These are phyloP conservation scores for Penicillium sp. DNA, from an alignment of 2,329 filamentous ascomycete species.

Conservation along the genomic window DNA sequence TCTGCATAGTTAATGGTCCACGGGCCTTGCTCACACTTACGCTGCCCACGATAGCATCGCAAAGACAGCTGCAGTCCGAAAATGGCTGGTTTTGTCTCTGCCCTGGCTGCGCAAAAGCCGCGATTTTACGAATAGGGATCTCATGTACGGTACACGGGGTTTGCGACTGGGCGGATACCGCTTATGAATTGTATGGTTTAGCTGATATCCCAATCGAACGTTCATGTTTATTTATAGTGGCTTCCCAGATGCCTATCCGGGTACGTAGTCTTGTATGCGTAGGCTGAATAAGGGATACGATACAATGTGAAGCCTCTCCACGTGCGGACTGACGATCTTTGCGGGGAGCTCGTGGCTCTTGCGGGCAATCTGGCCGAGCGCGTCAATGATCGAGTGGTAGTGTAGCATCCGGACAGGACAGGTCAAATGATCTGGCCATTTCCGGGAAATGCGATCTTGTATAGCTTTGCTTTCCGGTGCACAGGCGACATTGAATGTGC, in stretches of 20 bases:
- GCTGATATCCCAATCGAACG: background rate
- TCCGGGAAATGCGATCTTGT: background rate
- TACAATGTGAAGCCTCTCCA: background rate
- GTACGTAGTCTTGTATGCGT: no score
- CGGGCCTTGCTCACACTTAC: background rate
- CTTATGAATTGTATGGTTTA: conserved; percentile 10
- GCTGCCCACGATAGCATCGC: background rate
- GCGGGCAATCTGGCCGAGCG: background rate
- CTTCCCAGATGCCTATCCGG: no score
- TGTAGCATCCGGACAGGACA: background rate
- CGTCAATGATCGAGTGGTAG: background rate
- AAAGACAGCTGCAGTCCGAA: background rate
- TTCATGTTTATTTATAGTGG: background rate
- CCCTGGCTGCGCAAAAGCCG: background rate
- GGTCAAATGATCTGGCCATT: background rate
- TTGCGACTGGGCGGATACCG: conserved; percentile 1
- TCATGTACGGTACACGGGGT: conserved; percentile 2
- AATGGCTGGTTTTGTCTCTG: background rate
- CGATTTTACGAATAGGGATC: background rate
- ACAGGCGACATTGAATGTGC: background rate
- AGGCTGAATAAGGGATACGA: background rate
- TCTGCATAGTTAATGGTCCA: background rate
- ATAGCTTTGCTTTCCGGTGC: background rate
- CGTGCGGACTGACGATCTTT: background rate
- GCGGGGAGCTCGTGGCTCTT: conserved; percentile 1